These are phyloP conservation scores for Pichia manshurica DNA, from an alignment of 805 yeast species.

Conservation along the genomic window DNA sequence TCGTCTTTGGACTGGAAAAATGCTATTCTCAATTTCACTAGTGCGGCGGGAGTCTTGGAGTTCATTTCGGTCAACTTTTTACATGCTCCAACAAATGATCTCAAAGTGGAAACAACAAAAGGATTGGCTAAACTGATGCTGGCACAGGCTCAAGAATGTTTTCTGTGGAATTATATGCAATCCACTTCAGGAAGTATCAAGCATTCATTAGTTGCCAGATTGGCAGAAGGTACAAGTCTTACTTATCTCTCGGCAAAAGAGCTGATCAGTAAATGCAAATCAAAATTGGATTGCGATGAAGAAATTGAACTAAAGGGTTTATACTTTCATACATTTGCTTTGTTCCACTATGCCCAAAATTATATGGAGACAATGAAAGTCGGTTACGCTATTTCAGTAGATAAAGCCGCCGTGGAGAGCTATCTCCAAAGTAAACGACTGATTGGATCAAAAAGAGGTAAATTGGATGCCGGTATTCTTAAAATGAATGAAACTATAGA, in stretches of 20 bases:
- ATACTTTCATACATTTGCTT: constrained; percentile 55
- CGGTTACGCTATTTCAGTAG: constrained; percentile 73
- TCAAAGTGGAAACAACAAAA: constrained; percentile 60
- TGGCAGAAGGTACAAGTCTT: constrained; percentile 57
- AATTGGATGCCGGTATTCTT: constrained; percentile 1
- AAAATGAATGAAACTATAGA: constrained; percentile 8
- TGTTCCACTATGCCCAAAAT: constrained; percentile 51
- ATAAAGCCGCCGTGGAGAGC: constrained; percentile 33
- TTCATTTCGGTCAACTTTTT: constrained; percentile 74
- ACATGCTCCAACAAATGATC: constrained; percentile 82
- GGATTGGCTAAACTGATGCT: constrained; percentile 62
- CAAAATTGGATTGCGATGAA: constrained; percentile 42
- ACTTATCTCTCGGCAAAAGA: constrained; percentile 50
- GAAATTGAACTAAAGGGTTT: constrained; percentile 45
- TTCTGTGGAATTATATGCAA: constrained; percentile 56
- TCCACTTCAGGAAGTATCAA: constrained; percentile 36
- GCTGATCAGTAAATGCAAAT: constrained; percentile 33
- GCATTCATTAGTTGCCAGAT: constrained; percentile 66
- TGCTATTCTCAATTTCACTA: constrained; percentile 59
- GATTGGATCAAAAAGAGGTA: neutral
- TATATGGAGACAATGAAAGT: constrained; percentile 51
- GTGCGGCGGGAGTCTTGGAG: constrained; percentile 71
- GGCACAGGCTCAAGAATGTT: constrained; percentile 87
- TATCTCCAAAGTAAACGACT: neutral
- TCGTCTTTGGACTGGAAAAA: constrained; percentile 44